Evolutionary conservation across 352 stramenopile species (phyloP).

Genomic region (Globisporangium viniferum): DNA sequence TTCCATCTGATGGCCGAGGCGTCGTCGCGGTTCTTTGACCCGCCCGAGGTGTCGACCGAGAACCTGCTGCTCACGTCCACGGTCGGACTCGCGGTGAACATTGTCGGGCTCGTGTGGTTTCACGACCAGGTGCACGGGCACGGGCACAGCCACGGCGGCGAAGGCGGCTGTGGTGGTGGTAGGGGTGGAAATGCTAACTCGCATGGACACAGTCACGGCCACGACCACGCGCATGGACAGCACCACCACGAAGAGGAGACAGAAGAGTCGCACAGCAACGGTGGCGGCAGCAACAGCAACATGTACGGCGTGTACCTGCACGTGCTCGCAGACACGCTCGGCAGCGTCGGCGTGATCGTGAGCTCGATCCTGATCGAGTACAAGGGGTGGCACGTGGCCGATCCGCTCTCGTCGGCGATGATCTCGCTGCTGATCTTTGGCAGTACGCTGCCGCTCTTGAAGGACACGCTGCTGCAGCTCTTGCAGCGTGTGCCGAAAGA

Average conservation of each 20-base stretch:
- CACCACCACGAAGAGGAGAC: conserved; percentile 8
- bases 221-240: conserved; percentile 20
- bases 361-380: conserved; percentile 84
- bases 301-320: conserved; percentile 91
- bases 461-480: conserved; percentile 68
- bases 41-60: conserved; percentile 74
- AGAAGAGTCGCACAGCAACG: neutral
- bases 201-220: conserved; percentile 62
- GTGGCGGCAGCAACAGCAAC: conserved; percentile 68
- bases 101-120: conserved; percentile 89
- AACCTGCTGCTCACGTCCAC: conserved; percentile 86
- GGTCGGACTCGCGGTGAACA: conserved; percentile 78
- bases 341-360: conserved; percentile 87
- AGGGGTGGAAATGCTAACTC: conserved; percentile 25
- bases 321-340: conserved; percentile 85
- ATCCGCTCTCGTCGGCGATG: conserved; percentile 78
- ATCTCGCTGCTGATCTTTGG: conserved; percentile 84
- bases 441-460: conserved; percentile 76
- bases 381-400: conserved; percentile 80
- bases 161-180: conserved; percentile 26
- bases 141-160: conserved; percentile 48
- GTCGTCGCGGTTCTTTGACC: conserved; percentile 65
- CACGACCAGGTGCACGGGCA: conserved; percentile 86
- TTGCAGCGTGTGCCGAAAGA: conserved; percentile 67
- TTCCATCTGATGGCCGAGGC: conserved; percentile 83